A percentile compares a stretch with the other conserved stretches of the same genome.
phyloP scores from a whole-genome alignment of 2,329 filamentous ascomycete genomes.

The Penicillium crustosum region DNA sequence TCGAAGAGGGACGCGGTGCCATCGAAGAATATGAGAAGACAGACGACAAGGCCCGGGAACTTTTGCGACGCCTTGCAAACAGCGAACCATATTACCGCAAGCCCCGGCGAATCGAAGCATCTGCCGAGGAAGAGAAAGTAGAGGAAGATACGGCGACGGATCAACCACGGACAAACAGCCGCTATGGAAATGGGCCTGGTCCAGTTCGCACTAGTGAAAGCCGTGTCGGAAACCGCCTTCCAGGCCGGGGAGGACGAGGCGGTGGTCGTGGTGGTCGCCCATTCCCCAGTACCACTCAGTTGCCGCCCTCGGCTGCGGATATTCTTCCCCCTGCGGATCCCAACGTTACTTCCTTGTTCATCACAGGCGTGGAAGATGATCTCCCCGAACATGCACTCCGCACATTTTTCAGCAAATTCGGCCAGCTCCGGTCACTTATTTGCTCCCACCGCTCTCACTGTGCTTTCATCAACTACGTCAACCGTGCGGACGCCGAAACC shows the following conservation, averaged over 20 bases:
- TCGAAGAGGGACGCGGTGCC: constrained; percentile 83
- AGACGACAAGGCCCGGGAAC: constrained; percentile 90
- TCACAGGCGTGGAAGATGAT: constrained; percentile 95
- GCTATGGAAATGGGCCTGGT: constrained; percentile 54
- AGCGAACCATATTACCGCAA: constrained; percentile 96
- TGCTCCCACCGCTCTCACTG: constrained; percentile 98
- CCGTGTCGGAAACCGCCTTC: constrained; percentile 39
- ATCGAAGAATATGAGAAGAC: constrained; percentile 94
- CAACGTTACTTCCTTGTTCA: constrained; percentile 88
- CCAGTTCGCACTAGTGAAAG: constrained; percentile 71
- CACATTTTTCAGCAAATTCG: constrained; percentile 84
- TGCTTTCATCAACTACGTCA: constrained; percentile 93
- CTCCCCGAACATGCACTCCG: constrained; percentile 88
- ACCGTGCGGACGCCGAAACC: constrained; percentile 77
- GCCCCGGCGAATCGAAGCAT: constrained; percentile 69
- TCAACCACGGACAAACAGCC: constrained; percentile 43
- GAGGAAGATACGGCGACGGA: constrained; percentile 40
- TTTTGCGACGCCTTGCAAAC: constrained; percentile 78
- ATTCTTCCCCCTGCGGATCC: constrained; percentile 79
- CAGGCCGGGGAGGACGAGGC: constrained; percentile 51
- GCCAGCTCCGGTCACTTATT: constrained; percentile 86
- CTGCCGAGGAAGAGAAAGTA: constrained; percentile 44
- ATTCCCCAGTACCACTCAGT: constrained; percentile 69
- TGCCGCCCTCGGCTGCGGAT: constrained; percentile 80
- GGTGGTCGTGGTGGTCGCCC: constrained; percentile 52